Percentiles rank a stretch among this genome's conserved stretches.
These are phyloP conservation scores for Aspergillus udagawae DNA, from an alignment of 2,329 filamentous ascomycete genomes.

Conservation along the genomic window DNA sequence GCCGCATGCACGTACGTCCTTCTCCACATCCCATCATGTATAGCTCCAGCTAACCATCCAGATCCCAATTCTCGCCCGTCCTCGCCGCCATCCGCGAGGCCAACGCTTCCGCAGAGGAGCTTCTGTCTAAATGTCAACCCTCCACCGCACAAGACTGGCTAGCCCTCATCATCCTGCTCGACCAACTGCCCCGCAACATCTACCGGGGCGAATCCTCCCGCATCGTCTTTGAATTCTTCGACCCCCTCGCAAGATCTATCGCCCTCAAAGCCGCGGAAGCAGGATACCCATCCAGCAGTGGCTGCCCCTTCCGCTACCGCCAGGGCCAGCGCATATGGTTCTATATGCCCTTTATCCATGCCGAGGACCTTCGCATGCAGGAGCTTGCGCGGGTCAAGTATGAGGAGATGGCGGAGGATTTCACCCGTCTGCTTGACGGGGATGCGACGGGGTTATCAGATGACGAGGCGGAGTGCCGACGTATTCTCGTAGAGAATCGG, in stretches of 20 bases:
- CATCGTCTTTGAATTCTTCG: slow-evolving; percentile 54
- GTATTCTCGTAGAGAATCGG: neutral
- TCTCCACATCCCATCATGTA: neutral
- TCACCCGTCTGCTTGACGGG: neutral
- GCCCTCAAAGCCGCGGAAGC: slow-evolving; percentile 32
- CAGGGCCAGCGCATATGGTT: slow-evolving; percentile 52
- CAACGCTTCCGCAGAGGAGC: neutral
- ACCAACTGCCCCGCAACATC: slow-evolving; percentile 61
- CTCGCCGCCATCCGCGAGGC: neutral
- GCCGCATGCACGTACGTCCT: slow-evolving; percentile 3
- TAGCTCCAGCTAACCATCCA: neutral
- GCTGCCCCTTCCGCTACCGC: slow-evolving; percentile 32
- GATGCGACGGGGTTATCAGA: neutral
- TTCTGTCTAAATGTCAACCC: neutral
- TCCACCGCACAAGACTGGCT: slow-evolving; percentile 30
- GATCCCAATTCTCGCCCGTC: slow-evolving; percentile 1
- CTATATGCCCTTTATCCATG: slow-evolving; percentile 58
- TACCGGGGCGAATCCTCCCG: slow-evolving; percentile 49
- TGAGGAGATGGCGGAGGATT: slow-evolving; percentile 1
- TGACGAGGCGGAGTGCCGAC: neutral
- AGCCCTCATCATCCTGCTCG: slow-evolving; percentile 54
- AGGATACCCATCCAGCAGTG: slow-evolving; percentile 26
- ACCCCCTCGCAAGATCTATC: slow-evolving; percentile 51
- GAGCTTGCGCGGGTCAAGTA: neutral
- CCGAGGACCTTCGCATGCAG: slow-evolving; percentile 1